These are phyloP conservation scores for Stephania yunnanensis DNA, from an alignment of 164 flowering plant genomes.

Conservation along the genomic window DNA sequence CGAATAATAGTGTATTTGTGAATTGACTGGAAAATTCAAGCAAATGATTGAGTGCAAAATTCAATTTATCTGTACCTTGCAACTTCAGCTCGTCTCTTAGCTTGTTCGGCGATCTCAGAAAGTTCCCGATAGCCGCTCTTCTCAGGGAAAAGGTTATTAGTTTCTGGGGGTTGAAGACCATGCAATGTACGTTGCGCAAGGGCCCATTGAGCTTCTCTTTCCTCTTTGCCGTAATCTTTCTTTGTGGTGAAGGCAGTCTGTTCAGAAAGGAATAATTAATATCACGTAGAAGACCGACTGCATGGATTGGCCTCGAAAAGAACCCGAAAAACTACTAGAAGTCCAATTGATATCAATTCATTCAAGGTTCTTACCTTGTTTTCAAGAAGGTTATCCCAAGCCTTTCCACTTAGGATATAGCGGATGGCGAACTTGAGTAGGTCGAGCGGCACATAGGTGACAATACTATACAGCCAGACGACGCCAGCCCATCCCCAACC, in stretches of 20 bases:
- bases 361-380: constrained; percentile 49
- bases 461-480: constrained; percentile 83
- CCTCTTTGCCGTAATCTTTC: constrained; percentile 90
- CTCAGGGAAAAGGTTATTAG: constrained; percentile 52
- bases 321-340: background rate
- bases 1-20: background rate
- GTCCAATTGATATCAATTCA: background rate
- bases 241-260: constrained; percentile 98
- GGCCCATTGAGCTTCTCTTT: constrained; percentile 99
- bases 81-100: constrained; percentile 91
- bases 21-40: background rate
- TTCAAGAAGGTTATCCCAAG: constrained; percentile 76
- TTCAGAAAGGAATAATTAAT: constrained; percentile 5
- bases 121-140: constrained; percentile 89
- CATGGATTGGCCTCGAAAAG: background rate
- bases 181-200: constrained; percentile 91
- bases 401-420: constrained; percentile 78
- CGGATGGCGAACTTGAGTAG: constrained; percentile 70
- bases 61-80: constrained; percentile 60
- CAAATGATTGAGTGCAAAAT: background rate
- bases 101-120: constrained; percentile 98
- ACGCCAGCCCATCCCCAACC: constrained; percentile 99
- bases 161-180: constrained; percentile 85
- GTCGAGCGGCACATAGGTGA: constrained; percentile 84
- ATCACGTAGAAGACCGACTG: background rate